Evolutionary conservation across 2,329 filamentous ascomycete genomes (phyloP).

Genomic region (Fusarium euwallaceae): DNA sequence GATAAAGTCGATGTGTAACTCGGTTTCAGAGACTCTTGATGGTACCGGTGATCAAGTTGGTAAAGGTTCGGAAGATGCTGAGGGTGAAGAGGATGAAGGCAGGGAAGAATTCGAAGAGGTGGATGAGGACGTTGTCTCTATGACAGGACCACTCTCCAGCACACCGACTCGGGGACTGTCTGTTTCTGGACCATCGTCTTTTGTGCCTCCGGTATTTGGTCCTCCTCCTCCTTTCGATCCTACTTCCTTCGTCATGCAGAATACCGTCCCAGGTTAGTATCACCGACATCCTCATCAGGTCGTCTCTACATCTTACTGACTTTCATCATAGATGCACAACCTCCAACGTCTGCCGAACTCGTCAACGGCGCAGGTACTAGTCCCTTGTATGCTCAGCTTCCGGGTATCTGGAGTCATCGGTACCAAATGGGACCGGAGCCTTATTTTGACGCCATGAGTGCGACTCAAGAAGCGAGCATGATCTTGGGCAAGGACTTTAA

Average conservation of each 20-base stretch:
- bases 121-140: background rate
- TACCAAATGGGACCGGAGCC: constrained; percentile 50
- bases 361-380: constrained; percentile 23
- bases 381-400: constrained; percentile 44
- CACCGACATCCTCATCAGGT: rapidly evolving
- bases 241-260: background rate
- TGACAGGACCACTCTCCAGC: background rate
- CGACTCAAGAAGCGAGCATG: constrained; percentile 36
- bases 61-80: background rate
- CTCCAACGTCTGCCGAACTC: constrained; percentile 8
- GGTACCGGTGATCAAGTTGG: background rate
- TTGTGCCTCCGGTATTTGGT: constrained; percentile 7
- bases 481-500: constrained; percentile 44
- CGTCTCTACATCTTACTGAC: rapidly evolving
- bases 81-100: background rate
- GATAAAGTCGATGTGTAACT: constrained; percentile 43
- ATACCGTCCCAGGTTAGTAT: background rate
- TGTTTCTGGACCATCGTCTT: background rate
- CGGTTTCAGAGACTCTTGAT: constrained; percentile 45
- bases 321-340: background rate
- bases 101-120: background rate
- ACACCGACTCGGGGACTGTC: background rate
- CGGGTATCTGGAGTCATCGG: constrained; percentile 48
- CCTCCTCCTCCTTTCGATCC: background rate
- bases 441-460: constrained; percentile 43